phyloP scores from a whole-genome alignment of 2,329 filamentous ascomycete genomes.

The Berkeleyomyces rouxiae region DNA sequence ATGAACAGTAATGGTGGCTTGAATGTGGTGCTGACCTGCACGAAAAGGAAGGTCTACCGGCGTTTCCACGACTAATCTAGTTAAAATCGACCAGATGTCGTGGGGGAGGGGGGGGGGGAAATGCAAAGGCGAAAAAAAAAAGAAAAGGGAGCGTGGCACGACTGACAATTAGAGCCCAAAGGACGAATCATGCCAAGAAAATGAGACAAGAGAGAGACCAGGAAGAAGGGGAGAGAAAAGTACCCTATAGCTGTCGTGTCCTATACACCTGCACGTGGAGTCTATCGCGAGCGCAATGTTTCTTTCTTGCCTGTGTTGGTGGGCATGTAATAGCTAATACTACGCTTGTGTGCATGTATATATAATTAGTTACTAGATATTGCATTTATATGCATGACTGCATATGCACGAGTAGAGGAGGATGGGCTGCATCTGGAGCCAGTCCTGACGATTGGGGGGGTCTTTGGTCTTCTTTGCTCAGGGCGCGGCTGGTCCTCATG shows the following conservation, averaged over 20 bases:
- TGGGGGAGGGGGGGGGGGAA: background rate
- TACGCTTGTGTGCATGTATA: too few relatives aligned
- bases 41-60: background rate
- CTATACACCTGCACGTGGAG: background rate
- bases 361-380: too few relatives aligned
- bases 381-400: background rate
- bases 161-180: background rate
- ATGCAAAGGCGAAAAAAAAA: background rate
- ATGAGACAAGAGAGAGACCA: background rate
- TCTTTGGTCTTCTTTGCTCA: background rate
- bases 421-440: background rate
- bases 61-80: background rate
- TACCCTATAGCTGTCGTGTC: background rate
- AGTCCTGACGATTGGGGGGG: background rate
- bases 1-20: background rate
- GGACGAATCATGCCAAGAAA: background rate
- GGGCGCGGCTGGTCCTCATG: too few relatives aligned
- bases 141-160: background rate
- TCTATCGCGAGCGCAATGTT: background rate
- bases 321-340: too few relatives aligned
- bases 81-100: background rate
- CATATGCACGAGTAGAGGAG: background rate
- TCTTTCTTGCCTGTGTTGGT: background rate
- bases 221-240: background rate
- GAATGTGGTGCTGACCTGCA: background rate